A percentile compares a stretch with the other conserved stretches of the same genome.
Evolutionary conservation across 768 basidiomycete species (phyloP).

Genomic region (Lactifluus rugatus): DNA sequence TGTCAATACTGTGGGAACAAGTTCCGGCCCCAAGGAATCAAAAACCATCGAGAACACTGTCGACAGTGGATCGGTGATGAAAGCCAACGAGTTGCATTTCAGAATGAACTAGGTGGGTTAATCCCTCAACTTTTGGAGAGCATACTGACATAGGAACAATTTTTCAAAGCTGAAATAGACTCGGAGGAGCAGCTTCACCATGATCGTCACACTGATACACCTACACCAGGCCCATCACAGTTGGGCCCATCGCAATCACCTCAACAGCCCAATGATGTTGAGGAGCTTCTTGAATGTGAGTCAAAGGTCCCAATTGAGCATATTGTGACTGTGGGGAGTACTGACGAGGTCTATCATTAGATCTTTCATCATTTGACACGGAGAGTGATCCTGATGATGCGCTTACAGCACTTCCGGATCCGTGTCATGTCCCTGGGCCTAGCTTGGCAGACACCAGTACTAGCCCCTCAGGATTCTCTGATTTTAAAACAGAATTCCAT

Average conservation of each 20-base stretch:
- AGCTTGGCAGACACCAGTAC: too few species aligned
- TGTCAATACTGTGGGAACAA: background rate
- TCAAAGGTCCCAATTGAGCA: too few species aligned
- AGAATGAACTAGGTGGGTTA: background rate
- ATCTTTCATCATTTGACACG: too few species aligned
- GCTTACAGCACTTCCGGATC: too few species aligned
- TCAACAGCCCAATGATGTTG: background rate
- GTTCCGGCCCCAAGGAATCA: background rate
- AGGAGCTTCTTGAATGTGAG: background rate
- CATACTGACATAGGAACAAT: background rate
- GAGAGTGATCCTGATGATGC: too few species aligned
- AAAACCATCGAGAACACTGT: background rate
- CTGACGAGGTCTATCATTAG: too few species aligned
- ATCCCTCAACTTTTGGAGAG: background rate
- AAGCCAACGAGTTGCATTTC: background rate
- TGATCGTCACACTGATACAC: too few species aligned
- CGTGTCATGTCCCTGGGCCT: too few species aligned
- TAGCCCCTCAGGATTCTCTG: too few species aligned
- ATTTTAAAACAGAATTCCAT: background rate
- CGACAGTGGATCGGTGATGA: background rate
- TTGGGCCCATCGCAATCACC: background rate
- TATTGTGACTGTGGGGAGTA: too few species aligned
- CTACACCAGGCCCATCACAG: background rate
- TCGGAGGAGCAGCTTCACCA: too few species aligned
- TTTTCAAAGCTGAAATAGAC: background rate